These are phyloP conservation scores for Inga leiocalycina DNA, from an alignment of 306 rosid species.

Conservation along the genomic window DNA sequence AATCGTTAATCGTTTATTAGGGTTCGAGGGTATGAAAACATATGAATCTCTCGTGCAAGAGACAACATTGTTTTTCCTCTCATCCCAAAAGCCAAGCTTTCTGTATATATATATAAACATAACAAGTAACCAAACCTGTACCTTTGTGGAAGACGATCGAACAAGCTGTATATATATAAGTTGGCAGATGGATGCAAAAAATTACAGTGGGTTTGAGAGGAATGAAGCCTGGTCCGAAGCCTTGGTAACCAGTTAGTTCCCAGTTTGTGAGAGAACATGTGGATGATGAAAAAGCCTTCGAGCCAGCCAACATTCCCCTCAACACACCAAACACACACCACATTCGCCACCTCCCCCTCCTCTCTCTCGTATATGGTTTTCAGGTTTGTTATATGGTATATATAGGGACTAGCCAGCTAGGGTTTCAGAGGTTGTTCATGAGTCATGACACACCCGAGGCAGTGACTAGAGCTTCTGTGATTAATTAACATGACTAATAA, in stretches of 20 bases:
- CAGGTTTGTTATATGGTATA: background rate
- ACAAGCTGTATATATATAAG: background rate
- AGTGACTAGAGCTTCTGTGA: background rate
- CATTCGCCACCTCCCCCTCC: background rate
- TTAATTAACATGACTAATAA: background rate
- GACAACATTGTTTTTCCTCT: slow-evolving; percentile 77
- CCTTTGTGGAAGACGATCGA: background rate
- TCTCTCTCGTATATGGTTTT: background rate
- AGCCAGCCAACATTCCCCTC: slow-evolving; percentile 98
- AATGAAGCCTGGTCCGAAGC: slow-evolving; percentile 99
- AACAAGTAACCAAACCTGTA: background rate
- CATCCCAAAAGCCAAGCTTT: slow-evolving; percentile 40
- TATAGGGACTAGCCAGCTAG: background rate
- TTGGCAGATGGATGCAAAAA: background rate
- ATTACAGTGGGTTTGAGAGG: slow-evolving; percentile 52
- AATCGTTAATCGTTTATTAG: slow-evolving; percentile 1
- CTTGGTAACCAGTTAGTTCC: slow-evolving; percentile 6
- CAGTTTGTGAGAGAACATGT: background rate
- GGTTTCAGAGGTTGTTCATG: background rate
- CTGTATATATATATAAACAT: background rate
- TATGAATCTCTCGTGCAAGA: slow-evolving; percentile 55
- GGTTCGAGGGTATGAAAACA: background rate
- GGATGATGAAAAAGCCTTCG: slow-evolving; percentile 54
- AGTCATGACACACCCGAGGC: background rate
- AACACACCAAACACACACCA: slow-evolving; percentile 29